phyloP scores from a whole-genome alignment of 2,329 filamentous ascomycete genomes.

The Apiospora sp. region DNA sequence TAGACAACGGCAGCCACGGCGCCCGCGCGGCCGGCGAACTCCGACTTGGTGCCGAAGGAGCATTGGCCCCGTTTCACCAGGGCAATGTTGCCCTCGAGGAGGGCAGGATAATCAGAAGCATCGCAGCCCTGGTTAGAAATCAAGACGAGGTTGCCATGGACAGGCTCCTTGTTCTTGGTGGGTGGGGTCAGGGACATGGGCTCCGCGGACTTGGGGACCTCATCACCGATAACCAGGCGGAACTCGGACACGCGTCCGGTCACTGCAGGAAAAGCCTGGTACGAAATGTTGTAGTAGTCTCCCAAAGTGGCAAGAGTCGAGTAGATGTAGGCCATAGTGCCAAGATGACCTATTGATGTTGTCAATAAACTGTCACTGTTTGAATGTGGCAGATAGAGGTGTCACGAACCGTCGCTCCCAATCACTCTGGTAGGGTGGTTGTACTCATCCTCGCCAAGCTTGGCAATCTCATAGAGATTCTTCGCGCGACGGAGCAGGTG shows the following conservation, averaged over 20 bases:
- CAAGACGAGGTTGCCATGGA: conserved; percentile 66
- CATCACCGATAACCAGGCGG: conserved; percentile 62
- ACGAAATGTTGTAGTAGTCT: conserved; percentile 68
- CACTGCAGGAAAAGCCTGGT: conserved; percentile 70
- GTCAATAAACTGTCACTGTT: conserved; percentile 26
- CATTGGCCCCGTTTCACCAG: conserved; percentile 76
- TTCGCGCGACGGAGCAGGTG: conserved; percentile 67
- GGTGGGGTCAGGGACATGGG: conserved; percentile 74
- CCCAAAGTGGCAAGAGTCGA: conserved; percentile 60
- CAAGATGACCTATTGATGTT: conserved; percentile 62
- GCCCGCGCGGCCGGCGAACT: conserved; percentile 71
- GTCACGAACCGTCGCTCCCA: conserved; percentile 64
- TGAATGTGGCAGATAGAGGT: background rate
- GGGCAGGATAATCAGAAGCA: conserved; percentile 67
- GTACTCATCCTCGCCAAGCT: conserved; percentile 65
- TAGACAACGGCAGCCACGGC: conserved; percentile 77
- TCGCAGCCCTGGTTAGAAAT: conserved; percentile 71
- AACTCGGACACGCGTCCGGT: conserved; percentile 67
- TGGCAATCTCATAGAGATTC: conserved; percentile 68
- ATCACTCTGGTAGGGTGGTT: conserved; percentile 76
- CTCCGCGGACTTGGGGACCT: conserved; percentile 56
- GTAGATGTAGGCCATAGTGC: conserved; percentile 70
- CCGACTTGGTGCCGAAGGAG: conserved; percentile 75
- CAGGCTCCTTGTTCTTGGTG: conserved; percentile 65
- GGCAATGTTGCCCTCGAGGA: conserved; percentile 69